These are phyloP conservation scores for Trichoderma pleuroti DNA, from an alignment of 2,329 filamentous ascomycete species.

Conservation along the genomic window DNA sequence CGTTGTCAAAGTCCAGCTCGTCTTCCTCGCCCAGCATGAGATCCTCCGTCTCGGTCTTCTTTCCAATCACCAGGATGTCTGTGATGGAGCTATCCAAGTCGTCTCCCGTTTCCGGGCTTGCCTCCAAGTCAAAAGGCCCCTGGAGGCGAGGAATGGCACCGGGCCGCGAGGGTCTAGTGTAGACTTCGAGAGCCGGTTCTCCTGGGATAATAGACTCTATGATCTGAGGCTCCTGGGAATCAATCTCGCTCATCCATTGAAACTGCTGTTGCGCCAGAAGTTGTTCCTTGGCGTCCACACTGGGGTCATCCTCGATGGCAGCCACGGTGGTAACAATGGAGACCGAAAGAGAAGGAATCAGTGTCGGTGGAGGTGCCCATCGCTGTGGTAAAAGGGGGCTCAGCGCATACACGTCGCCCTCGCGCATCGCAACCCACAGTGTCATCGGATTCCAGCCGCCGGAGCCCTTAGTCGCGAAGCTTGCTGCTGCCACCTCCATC, in stretches of 20 bases:
- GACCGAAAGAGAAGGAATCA: constrained; percentile 78
- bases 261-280: constrained; percentile 61
- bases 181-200: constrained; percentile 54
- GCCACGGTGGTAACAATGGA: constrained; percentile 74
- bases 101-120: constrained; percentile 54
- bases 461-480: constrained; percentile 63
- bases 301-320: constrained; percentile 57
- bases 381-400: constrained; percentile 84
- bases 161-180: constrained; percentile 53
- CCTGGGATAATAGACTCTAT: constrained; percentile 44
- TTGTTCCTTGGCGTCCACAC: constrained; percentile 50
- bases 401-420: constrained; percentile 88
- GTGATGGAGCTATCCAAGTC: constrained; percentile 55
- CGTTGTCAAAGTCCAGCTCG: constrained; percentile 55
- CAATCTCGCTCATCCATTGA: constrained; percentile 64
- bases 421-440: constrained; percentile 91
- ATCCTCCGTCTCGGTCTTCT: constrained; percentile 57
- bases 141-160: constrained; percentile 58
- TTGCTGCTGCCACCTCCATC: constrained; percentile 89
- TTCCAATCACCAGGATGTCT: constrained; percentile 61
- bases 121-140: constrained; percentile 57
- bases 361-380: constrained; percentile 73
- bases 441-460: constrained; percentile 97
- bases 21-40: constrained; percentile 63
- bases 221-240: constrained; percentile 58